Percentiles rank a stretch among this genome's conserved stretches.
Evolutionary conservation across 192 early-diverging fungal genomes (phyloP).

Genomic region (Backusella sp.): DNA sequence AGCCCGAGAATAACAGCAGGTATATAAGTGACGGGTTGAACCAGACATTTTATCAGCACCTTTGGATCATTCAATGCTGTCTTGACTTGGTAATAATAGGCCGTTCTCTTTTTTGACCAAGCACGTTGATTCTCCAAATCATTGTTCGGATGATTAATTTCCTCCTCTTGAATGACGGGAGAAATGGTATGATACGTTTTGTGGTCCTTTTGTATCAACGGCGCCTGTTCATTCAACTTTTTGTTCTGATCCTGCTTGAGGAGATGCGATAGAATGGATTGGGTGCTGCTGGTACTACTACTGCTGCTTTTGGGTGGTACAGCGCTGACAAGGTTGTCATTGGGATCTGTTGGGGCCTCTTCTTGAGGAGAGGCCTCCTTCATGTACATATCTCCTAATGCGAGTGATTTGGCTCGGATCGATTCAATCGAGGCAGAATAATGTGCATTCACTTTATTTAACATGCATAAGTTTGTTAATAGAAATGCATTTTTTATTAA

Average conservation of each 20-base stretch:
- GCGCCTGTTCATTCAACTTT: not conserved
- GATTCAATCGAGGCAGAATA: constrained; percentile 43
- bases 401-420: constrained; percentile 40
- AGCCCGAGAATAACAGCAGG: constrained; percentile 91
- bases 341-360: not conserved
- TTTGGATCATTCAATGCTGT: constrained; percentile 3
- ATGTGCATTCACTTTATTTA: constrained; percentile 9
- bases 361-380: constrained; percentile 10
- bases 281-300: not conserved
- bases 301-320: not conserved
- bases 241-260: not conserved
- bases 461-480: not conserved
- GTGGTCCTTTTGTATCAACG: not conserved
- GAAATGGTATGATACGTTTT: not conserved
- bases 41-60: constrained; percentile 16
- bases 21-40: constrained; percentile 63
- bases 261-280: constrained; percentile 24
- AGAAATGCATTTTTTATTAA: not conserved
- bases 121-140: not conserved
- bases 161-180: not conserved
- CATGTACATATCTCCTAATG: constrained; percentile 31
- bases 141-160: not conserved
- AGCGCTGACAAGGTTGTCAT: not conserved
- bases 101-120: not conserved
- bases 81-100: not conserved